Percentiles rank a stretch among this genome's conserved stretches.
phyloP scores from a whole-genome alignment of 805 yeast species.

The Naumovozyma castellii region DNA sequence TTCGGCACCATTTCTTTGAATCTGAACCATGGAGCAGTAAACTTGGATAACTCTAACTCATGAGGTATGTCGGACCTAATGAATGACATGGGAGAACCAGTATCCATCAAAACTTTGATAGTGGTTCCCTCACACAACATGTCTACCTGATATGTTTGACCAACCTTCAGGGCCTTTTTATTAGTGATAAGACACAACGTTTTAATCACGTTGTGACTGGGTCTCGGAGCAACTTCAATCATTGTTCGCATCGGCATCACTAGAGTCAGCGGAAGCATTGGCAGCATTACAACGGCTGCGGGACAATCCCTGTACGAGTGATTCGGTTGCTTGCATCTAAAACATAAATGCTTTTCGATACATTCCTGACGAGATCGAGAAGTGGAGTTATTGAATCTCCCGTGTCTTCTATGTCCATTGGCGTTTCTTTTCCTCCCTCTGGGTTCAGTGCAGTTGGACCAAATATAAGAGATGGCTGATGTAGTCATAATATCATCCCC shows the following conservation, averaged over 20 bases:
- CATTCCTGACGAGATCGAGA: background rate
- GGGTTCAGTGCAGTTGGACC: background rate
- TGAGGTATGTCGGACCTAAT: slow-evolving; percentile 1
- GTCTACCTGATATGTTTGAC: background rate
- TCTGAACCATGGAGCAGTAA: slow-evolving; percentile 1
- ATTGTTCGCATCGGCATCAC: too few relatives aligned
- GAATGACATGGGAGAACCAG: slow-evolving; percentile 5
- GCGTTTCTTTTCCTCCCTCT: background rate
- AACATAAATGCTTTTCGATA: slow-evolving; percentile 1
- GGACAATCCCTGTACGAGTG: slow-evolving; percentile 1
- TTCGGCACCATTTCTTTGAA: slow-evolving; percentile 2
- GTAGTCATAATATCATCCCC: slow-evolving; percentile 1
- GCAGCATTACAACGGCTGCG: too few relatives aligned
- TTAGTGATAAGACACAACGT: background rate
- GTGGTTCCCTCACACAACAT: background rate
- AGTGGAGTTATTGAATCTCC: background rate
- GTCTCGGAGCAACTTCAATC: too few relatives aligned
- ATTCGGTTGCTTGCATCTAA: slow-evolving; percentile 1
- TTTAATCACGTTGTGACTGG: too few relatives aligned
- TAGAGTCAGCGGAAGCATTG: too few relatives aligned
- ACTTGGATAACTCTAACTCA: background rate
- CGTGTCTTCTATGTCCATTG: background rate
- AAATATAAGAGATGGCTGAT: background rate
- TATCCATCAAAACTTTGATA: slow-evolving; percentile 1
- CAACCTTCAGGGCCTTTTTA: background rate